A percentile compares a stretch with the other conserved stretches of the same genome.
These are phyloP conservation scores for Candida frijolesensis DNA, from an alignment of 1,139 yeast species.

Conservation along the genomic window DNA sequence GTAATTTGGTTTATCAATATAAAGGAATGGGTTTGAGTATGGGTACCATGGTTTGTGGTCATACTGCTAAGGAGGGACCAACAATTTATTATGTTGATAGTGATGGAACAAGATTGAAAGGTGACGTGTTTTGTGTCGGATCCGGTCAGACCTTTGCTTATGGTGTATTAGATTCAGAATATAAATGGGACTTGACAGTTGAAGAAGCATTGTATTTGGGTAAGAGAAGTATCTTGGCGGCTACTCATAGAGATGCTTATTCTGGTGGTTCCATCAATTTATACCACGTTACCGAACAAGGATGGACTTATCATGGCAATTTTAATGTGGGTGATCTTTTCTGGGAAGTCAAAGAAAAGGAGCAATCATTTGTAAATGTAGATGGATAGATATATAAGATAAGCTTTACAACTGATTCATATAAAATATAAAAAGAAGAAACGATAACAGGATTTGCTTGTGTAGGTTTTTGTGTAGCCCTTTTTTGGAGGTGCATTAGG, in stretches of 20 bases:
- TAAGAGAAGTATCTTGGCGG: conserved; percentile 93
- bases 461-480: too few species aligned
- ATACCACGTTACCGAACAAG: conserved; percentile 88
- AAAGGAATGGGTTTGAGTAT: conserved; percentile 98
- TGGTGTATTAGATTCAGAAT: conserved; percentile 93
- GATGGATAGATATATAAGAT: conserved; percentile 43
- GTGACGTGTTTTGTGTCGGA: conserved; percentile 96
- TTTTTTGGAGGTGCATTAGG: not conserved
- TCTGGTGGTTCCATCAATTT: conserved; percentile 97
- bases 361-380: conserved; percentile 89
- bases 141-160: conserved; percentile 99
- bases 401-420: too few species aligned
- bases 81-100: conserved; percentile 95
- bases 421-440: not conserved
- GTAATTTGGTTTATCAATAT: conserved; percentile 88
- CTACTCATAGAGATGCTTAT: conserved; percentile 97
- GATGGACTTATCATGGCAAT: conserved; percentile 97
- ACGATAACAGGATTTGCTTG: too few species aligned
- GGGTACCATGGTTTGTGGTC: conserved; percentile 99
- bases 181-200: conserved; percentile 84
- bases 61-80: conserved; percentile 93
- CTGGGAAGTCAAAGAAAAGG: conserved; percentile 89
- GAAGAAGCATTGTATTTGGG: conserved; percentile 95
- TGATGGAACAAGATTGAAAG: conserved; percentile 94
- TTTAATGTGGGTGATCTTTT: conserved; percentile 88